Evolutionary conservation across 2,329 filamentous ascomycete genomes (phyloP).

Genomic region (Claviceps paspali): DNA sequence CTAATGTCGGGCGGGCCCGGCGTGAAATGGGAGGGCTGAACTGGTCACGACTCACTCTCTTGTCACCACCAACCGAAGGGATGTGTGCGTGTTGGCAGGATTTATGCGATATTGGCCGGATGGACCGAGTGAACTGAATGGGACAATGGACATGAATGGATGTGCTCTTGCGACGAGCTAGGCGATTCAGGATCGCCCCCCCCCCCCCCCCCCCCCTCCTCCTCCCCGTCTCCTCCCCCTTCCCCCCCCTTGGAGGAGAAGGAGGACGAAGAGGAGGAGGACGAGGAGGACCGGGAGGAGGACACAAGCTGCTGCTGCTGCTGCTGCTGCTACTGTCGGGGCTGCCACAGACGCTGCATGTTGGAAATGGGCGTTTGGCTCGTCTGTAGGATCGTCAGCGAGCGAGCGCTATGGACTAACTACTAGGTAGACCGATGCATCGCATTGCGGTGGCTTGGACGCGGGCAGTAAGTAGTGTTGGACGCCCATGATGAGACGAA

Average conservation of each 20-base stretch:
- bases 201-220: no score
- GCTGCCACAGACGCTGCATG: constrained; percentile 1
- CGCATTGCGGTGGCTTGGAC: neutral
- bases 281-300: no score
- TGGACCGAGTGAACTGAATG: neutral
- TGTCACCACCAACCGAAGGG: constrained; percentile 1
- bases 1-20: no score
- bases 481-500: neutral
- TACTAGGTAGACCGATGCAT: no score
- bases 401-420: no score
- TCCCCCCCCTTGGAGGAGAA: no score
- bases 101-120: neutral
- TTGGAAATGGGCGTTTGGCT: neutral
- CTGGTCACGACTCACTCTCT: no score
- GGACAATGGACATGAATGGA: no score
- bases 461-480: neutral
- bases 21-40: no score
- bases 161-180: neutral
- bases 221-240: no score
- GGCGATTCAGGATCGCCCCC: neutral
- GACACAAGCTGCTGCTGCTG: no score
- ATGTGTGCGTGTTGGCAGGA: neutral
- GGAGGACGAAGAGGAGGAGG: no score
- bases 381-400: constrained; percentile 1
- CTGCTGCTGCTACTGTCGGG: neutral